Conservation (phyloP, 75 land plant species). For the Cunninghamia lanceolata region DNA sequence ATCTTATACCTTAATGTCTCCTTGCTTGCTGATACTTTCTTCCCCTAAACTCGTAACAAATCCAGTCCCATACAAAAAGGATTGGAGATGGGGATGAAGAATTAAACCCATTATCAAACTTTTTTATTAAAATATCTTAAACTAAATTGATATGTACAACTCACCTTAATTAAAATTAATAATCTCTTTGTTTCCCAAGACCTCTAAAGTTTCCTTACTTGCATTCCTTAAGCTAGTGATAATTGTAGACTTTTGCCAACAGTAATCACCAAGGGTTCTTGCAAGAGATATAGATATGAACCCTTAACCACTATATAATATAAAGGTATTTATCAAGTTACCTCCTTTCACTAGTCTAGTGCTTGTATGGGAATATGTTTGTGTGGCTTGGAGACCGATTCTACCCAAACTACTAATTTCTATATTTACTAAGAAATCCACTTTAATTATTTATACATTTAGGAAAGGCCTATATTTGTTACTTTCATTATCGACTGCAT, state of each 20-base stretch:
- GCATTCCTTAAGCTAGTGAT: conserved; percentile 55
- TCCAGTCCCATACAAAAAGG: conserved; percentile 21
- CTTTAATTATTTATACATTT: no score
- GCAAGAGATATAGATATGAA: neutral
- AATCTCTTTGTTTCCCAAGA: conserved; percentile 69
- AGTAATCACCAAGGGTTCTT: conserved; percentile 82
- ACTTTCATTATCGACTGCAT: no score
- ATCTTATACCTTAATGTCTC: conserved; percentile 43
- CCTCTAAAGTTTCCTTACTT: conserved; percentile 42
- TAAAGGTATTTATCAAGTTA: no score
- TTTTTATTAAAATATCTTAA: neutral
- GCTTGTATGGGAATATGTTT: no score
- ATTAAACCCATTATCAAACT: neutral
- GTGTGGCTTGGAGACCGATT: no score
- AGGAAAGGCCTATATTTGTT: no score
- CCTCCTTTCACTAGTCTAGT: no score
- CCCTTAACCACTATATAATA: no score
- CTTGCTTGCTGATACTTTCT: conserved; percentile 46
- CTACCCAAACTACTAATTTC: no score
- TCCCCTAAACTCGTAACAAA: conserved; percentile 71
- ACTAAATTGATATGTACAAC: neutral
- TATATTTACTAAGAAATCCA: no score
- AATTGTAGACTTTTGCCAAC: no score
- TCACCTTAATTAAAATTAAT: conserved; percentile 81
- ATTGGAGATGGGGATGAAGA: neutral